Conservation (phyloP, 306 rosid genomes). For the Trifolium dubium region DNA sequence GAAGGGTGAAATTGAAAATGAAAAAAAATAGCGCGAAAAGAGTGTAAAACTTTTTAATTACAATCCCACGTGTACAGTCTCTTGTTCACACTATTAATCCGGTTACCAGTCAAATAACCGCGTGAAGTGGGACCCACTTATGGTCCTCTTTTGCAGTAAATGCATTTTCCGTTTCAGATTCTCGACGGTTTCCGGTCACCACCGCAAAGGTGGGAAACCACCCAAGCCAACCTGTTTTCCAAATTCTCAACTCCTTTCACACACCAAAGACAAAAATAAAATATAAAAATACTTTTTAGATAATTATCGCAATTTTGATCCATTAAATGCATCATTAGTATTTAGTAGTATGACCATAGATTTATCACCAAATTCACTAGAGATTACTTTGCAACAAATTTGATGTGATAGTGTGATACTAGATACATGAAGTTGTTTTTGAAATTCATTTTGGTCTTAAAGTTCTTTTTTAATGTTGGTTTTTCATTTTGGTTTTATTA, state of each 20-base stretch:
- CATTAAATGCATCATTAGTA: no score
- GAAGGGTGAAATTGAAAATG: not conserved
- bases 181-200: constrained; percentile 66
- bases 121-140: constrained; percentile 59
- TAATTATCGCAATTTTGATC: no score
- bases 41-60: not conserved
- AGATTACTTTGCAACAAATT: no score
- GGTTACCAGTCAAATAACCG: constrained; percentile 77
- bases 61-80: constrained; percentile 53
- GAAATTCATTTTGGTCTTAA: no score
- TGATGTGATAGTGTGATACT: no score
- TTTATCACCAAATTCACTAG: no score
- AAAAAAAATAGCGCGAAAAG: constrained; percentile 24
- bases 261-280: constrained; percentile 16
- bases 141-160: constrained; percentile 52
- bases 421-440: no score
- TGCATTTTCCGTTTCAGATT: constrained; percentile 3
- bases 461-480: no score
- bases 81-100: constrained; percentile 53
- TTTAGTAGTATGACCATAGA: no score
- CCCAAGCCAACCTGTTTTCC: constrained; percentile 75
- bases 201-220: constrained; percentile 64
- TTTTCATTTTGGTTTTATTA: no score
- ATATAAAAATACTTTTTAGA: no score
- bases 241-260: constrained; percentile 61